phyloP scores from a whole-genome alignment of 1,139 yeast species.

The Kurtzmaniella quercitrusa region DNA sequence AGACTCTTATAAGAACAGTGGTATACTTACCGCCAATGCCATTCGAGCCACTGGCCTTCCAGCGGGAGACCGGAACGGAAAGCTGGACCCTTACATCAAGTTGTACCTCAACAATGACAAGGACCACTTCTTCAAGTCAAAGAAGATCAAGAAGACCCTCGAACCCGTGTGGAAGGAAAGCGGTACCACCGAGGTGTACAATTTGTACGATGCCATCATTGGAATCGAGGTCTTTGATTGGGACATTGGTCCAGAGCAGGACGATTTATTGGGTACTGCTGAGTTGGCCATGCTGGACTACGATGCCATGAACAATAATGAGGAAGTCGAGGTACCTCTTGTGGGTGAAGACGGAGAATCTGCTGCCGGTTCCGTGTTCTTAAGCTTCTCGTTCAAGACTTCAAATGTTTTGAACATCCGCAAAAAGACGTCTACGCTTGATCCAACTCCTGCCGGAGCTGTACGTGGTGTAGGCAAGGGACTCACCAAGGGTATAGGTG shows the following conservation, averaged over 20 bases:
- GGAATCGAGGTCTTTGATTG: conserved; percentile 69
- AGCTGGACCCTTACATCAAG: conserved; percentile 85
- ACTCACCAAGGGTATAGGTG: conserved; percentile 43
- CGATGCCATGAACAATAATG: conserved; percentile 49
- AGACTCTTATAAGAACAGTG: conserved; percentile 75
- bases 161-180: conserved; percentile 84
- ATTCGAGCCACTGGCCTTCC: conserved; percentile 66
- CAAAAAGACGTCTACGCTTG: conserved; percentile 32
- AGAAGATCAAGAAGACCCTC: conserved; percentile 78
- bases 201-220: conserved; percentile 59
- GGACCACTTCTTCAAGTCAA: conserved; percentile 63
- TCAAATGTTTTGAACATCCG: conserved; percentile 53
- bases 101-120: conserved; percentile 59
- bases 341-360: conserved; percentile 47
- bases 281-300: conserved; percentile 55
- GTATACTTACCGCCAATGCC: conserved; percentile 62
- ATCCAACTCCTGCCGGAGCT: conserved; percentile 21
- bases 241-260: conserved; percentile 86
- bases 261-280: conserved; percentile 78
- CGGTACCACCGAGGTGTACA: conserved; percentile 45
- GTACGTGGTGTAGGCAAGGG: conserved; percentile 42
- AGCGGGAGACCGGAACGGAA: conserved; percentile 85
- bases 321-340: conserved; percentile 52
- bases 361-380: conserved; percentile 59
- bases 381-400: conserved; percentile 65